These are phyloP conservation scores for Monascus purpureus DNA, from an alignment of 495 filamentous ascomycete genomes.

Conservation along the genomic window DNA sequence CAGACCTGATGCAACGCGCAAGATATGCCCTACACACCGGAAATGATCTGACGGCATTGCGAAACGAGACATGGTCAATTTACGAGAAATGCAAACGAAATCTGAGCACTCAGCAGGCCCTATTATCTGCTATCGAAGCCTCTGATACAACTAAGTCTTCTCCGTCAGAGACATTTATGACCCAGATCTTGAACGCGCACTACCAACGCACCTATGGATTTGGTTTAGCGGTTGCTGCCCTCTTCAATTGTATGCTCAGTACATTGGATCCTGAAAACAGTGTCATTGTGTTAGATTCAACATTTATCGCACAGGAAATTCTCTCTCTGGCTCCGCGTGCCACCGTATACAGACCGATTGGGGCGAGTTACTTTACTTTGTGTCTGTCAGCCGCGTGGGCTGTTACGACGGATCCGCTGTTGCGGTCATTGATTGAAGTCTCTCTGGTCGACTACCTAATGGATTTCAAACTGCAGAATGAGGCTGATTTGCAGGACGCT, in stretches of 20 bases:
- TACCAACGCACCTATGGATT: constrained; percentile 22
- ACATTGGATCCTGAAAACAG: constrained; percentile 8
- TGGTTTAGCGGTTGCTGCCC: constrained; percentile 13
- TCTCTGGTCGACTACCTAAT: constrained; percentile 13
- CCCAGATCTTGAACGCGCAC: constrained; percentile 15
- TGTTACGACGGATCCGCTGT: constrained; percentile 8
- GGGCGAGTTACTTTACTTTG: constrained; percentile 17
- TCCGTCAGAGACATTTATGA: no score
- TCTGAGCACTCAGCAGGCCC: constrained; percentile 6
- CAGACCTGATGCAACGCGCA: constrained; percentile 14
- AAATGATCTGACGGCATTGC: constrained; percentile 4
- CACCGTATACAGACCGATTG: constrained; percentile 18
- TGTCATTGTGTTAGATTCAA: constrained; percentile 9
- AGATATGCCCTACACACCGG: constrained; percentile 4
- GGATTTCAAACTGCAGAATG: no score
- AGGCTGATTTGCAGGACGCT: no score
- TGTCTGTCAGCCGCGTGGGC: constrained; percentile 16
- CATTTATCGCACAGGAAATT: constrained; percentile 13
- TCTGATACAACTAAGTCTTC: neutral
- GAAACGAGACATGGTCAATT: constrained; percentile 11
- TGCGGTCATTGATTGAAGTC: constrained; percentile 5
- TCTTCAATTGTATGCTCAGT: constrained; percentile 21
- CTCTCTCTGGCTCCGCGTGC: constrained; percentile 14
- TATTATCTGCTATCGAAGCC: constrained; percentile 2
- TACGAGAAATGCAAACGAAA: constrained; percentile 15